Base-by-base conservation (phyloP, 768 basidiomycete species). In the Mycena capillaripes region DNA sequence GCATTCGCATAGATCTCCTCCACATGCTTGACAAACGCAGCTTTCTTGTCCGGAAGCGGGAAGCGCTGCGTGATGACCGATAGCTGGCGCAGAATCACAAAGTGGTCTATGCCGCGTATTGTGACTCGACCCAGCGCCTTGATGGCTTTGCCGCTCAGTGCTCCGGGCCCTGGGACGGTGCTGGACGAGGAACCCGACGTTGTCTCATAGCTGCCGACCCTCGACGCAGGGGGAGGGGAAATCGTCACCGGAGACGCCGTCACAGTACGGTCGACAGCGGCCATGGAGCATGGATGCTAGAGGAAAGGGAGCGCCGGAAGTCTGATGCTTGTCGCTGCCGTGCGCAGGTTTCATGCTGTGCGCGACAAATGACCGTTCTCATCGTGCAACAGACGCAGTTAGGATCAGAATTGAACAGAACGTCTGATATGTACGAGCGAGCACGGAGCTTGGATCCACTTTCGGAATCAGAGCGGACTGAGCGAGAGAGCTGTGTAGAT, bases 111-210 rank as follows among this genome's bases (percentile, higher is more conserved):
- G 36, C 91, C 84, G 7, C 86, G 86, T 71, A 84, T 76, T 21
- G 91, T 86, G 1, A 86, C 85, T 44, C 82, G 82, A 0, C 90
- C 90, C 9, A 92, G 85, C 64, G 89, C 83, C 74, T 90, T 92
- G 23, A 81, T 75, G 12, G 89, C 90, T 27, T 81, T 77, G 1
- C 87, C 88, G 8, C 73, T 69, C 6, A 82, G 73, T 1, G 87
- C 89, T 17, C 85, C 85, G 1, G 79, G 79, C 1, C 79, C 79
- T 25, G 77, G 75, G 11, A 78, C 69, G 8, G 78, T 78, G 48
- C 76, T 78, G 2, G 76, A 77, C 14, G 79, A 80, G 12, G 78
- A 74, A 0, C 69, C 69, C 36, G 73, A 74, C 5, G 58, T 21
- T 10, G 69, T 66, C 38, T 74, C 73, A 63, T 74, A 74, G 11